phyloP scores from a whole-genome alignment of 495 filamentous ascomycete genomes.

The Daldinia decipiens region DNA sequence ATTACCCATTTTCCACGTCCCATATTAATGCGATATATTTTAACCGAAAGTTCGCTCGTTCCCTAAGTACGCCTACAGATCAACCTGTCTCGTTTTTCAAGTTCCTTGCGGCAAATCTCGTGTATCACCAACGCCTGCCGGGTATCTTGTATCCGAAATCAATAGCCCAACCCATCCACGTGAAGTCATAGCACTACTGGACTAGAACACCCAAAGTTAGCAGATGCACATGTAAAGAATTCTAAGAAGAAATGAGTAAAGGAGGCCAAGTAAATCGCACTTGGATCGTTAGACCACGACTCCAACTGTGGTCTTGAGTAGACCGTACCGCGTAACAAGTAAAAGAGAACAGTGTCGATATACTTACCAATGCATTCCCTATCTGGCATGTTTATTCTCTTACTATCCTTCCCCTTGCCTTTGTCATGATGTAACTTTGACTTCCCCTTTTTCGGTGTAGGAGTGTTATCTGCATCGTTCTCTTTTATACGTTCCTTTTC shows the following conservation, averaged over 20 bases:
- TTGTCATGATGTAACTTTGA: slow-evolving; percentile 56
- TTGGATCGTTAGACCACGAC: neutral
- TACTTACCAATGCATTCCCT: slow-evolving; percentile 70
- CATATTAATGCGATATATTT: slow-evolving; percentile 36
- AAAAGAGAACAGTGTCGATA: neutral
- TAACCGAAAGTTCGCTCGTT: slow-evolving; percentile 15
- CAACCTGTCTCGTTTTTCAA: slow-evolving; percentile 17
- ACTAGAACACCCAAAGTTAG: slow-evolving; percentile 31
- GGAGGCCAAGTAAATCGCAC: neutral
- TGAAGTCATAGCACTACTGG: slow-evolving; percentile 32
- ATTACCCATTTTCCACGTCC: slow-evolving; percentile 14
- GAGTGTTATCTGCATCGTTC: slow-evolving; percentile 52
- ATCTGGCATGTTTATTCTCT: slow-evolving; percentile 62
- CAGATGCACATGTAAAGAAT: neutral
- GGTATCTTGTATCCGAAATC: slow-evolving; percentile 44
- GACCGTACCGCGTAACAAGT: neutral
- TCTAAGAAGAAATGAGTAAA: slow-evolving; percentile 55
- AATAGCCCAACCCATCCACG: slow-evolving; percentile 36
- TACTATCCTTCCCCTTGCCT: slow-evolving; percentile 54
- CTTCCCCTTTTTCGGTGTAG: slow-evolving; percentile 56
- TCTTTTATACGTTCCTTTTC: slow-evolving; percentile 52
- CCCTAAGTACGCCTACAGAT: slow-evolving; percentile 20
- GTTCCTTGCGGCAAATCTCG: slow-evolving; percentile 42
- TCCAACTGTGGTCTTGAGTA: neutral
- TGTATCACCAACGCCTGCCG: slow-evolving; percentile 43